phyloP scores from a whole-genome alignment of 2,329 filamentous ascomycete genomes.

The Annulohypoxylon truncatum region DNA sequence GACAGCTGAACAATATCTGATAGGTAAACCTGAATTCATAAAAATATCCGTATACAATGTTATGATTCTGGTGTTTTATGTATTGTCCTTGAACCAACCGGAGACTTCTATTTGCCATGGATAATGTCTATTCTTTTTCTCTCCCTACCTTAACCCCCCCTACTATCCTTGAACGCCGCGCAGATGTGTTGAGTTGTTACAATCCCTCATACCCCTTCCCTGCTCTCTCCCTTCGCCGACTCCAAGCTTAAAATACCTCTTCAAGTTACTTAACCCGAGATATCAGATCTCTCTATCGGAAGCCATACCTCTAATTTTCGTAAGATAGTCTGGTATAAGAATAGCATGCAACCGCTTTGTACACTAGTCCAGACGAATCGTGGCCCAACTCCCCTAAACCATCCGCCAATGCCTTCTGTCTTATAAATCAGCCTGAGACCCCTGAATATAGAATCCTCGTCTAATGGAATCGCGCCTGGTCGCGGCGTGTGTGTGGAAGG shows the following conservation, averaged over 20 bases:
- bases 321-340: slow-evolving; percentile 90
- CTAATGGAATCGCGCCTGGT: slow-evolving; percentile 81
- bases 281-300: slow-evolving; percentile 51
- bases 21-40: not conserved
- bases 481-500: slow-evolving; percentile 84
- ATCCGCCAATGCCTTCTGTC: slow-evolving; percentile 87
- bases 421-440: slow-evolving; percentile 89
- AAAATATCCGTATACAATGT: not conserved
- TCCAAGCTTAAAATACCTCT: slow-evolving; percentile 1
- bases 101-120: slow-evolving; percentile 45
- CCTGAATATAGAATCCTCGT: slow-evolving; percentile 89
- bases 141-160: slow-evolving; percentile 38
- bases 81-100: not conserved
- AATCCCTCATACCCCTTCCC: slow-evolving; percentile 23
- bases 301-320: slow-evolving; percentile 74
- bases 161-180: slow-evolving; percentile 47
- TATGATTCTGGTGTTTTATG: not conserved
- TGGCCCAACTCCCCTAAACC: slow-evolving; percentile 95
- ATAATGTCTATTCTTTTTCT: slow-evolving; percentile 38
- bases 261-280: slow-evolving; percentile 40
- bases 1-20: too few species aligned
- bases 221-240: slow-evolving; percentile 2
- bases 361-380: slow-evolving; percentile 97
- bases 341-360: slow-evolving; percentile 95
- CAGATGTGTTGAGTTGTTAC: slow-evolving; percentile 46